Base-by-base conservation (phyloP, 495 filamentous ascomycete genomes). In the Letharia lupina region DNA sequence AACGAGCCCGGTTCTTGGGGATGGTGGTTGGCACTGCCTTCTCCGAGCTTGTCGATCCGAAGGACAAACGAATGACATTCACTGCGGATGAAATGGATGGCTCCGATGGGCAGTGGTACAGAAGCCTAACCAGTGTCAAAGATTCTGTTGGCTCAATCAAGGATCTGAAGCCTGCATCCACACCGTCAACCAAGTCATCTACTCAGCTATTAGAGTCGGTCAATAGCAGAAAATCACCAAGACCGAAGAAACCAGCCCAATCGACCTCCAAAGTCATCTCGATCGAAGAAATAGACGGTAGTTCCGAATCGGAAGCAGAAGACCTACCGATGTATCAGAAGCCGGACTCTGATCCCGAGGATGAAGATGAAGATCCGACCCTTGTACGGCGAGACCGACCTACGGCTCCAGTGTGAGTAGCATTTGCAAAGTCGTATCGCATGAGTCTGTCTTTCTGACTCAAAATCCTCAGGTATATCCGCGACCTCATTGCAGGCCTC, bases 331-430 rank as follows among this genome's bases (percentile, higher is more conserved):
- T 90, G 6, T 98, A 97, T 72, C 86, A 83, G 40, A 96, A 96
- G 72, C 92, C 93, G 0, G 94, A 96, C 73, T 93, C 89, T n/a
- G 95, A 99, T 70, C 80, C 83, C 4, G 89, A 91, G 65, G 95
- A 98, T 74, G 89, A 88, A 1, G 91, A 96, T 63, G 93, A 96
- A 37, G 95, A 99, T 72, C 86, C 95, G 18, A 96, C 91, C 0
- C 76, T 95, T 44, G 80, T 98, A 50, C 85, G 87, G 61, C 84
- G 93, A 47, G 84, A 90, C 73, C 96, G 92, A 68, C 88, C 89
- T 48, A 88, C 84, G 54, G 84, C 93, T 15, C 95, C 93, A 37
- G 91, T 97, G 80, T 87, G 78, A 78, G 83, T 80, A 59, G 4
- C 3, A 7, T 15, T 48, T 37, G 16, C 11, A 56, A 13, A 39